Conservation (phyloP, 345 rosid genomes). For the Psidium guajava region DNA sequence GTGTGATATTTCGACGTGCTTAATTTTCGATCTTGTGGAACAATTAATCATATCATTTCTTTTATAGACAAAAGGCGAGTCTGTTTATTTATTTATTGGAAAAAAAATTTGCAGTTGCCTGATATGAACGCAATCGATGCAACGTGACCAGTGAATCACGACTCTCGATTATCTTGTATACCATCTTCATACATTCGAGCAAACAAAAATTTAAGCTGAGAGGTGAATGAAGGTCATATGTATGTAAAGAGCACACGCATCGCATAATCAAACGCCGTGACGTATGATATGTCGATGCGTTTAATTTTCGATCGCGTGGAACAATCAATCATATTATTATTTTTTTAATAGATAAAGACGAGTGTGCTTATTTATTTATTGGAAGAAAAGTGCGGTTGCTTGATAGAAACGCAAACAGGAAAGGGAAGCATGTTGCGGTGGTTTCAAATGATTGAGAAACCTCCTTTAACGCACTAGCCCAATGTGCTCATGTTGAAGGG, state of each 20-base stretch:
- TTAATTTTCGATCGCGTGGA: neutral
- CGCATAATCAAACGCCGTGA: neutral
- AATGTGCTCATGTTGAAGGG: too few relatives aligned
- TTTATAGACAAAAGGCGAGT: too few relatives aligned
- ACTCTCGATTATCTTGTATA: neutral
- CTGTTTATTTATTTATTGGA: neutral
- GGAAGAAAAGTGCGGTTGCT: neutral
- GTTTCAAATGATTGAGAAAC: neutral
- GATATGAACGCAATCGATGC: neutral
- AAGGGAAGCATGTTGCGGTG: neutral
- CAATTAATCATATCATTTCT: too few relatives aligned
- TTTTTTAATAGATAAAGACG: neutral
- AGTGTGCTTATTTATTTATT: neutral
- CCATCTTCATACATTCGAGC: accelerated
- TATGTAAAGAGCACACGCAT: neutral
- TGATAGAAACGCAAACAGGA: neutral
- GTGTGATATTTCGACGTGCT: neutral
- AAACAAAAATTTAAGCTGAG: too few relatives aligned
- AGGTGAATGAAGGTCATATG: neutral
- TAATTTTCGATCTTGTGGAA: too few relatives aligned
- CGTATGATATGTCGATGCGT: neutral
- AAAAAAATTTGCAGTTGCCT: neutral
- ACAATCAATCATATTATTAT: neutral
- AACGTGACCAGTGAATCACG: neutral
- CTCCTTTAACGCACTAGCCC: neutral